These are phyloP conservation scores for Camelina neglecta DNA, from an alignment of 345 rosid species.

Conservation along the genomic window DNA sequence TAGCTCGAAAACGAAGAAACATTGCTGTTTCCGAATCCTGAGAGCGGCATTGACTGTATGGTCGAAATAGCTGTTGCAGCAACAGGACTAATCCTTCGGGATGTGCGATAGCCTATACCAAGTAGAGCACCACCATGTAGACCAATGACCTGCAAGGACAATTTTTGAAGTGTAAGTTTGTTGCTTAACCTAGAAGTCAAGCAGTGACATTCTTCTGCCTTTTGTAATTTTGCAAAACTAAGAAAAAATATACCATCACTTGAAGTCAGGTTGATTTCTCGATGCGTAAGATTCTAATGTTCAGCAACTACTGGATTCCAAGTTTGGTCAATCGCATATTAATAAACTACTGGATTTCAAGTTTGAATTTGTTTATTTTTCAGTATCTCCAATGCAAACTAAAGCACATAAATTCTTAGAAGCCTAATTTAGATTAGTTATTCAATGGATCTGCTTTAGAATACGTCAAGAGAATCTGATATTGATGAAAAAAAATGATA, in stretches of 20 bases:
- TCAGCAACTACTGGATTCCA: conserved; percentile 16
- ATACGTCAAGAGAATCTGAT: conserved; percentile 4
- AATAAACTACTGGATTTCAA: conserved; percentile 9
- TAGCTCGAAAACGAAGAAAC: conserved; percentile 75
- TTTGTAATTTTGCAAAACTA: neutral
- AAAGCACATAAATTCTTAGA: conserved; percentile 15
- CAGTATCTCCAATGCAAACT: conserved; percentile 9
- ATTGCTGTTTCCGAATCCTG: conserved; percentile 90
- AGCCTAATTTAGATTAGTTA: conserved; percentile 24
- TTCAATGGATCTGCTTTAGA: conserved; percentile 21
- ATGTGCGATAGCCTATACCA: conserved; percentile 94
- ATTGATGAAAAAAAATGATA: neutral
- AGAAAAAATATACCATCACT: conserved; percentile 18
- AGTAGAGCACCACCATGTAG: conserved; percentile 98
- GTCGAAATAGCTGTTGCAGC: conserved; percentile 95
- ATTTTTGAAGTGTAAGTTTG: conserved; percentile 27
- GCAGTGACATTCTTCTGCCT: conserved; percentile 23
- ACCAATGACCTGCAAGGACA: conserved; percentile 67
- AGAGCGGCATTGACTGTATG: conserved; percentile 96
- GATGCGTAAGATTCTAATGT: conserved; percentile 13
- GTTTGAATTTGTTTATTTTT: neutral
- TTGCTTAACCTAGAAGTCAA: conserved; percentile 34
- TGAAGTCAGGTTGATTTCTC: conserved; percentile 10
- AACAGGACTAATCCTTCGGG: conserved; percentile 84
- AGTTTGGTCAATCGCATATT: conserved; percentile 26